These are phyloP conservation scores for Erigeron canadensis DNA, from an alignment of 129 eudicot species.

Conservation along the genomic window DNA sequence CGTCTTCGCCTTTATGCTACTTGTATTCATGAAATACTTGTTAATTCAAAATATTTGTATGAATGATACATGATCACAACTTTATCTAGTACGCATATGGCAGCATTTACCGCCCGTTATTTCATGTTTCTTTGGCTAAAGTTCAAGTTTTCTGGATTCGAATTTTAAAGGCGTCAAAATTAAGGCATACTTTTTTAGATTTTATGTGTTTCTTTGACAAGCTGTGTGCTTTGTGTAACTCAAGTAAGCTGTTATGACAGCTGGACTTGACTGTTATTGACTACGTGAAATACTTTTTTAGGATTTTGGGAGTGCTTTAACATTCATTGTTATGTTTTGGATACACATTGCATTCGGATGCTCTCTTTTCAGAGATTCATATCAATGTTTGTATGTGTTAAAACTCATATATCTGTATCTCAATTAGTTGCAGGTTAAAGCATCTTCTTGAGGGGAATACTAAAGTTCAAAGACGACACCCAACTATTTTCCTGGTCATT, in stretches of 20 bases:
- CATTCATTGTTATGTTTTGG: neutral
- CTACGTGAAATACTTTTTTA: neutral
- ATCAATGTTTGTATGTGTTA: conserved; percentile 15
- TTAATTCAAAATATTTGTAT: too few relatives aligned
- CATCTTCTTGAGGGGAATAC: conserved; percentile 21
- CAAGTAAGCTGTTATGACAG: neutral
- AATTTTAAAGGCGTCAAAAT: neutral
- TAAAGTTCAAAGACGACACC: conserved; percentile 12
- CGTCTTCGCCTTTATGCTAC: too few relatives aligned
- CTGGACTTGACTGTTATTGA: neutral
- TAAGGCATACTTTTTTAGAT: neutral
- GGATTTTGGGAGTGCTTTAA: neutral
- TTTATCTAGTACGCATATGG: neutral
- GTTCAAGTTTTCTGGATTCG: neutral
- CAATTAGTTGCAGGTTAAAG: conserved; percentile 6
- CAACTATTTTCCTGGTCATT: neutral
- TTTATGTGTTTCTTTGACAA: neutral
- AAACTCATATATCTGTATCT: conserved; percentile 6
- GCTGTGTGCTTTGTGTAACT: neutral
- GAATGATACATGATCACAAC: neutral
- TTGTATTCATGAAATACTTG: too few relatives aligned
- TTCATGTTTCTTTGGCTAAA: neutral
- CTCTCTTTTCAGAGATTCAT: neutral
- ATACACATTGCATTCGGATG: neutral
- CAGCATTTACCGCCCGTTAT: neutral